Percentiles rank a stretch among this genome's conserved stretches.
These are phyloP conservation scores for Physcomitrium patens DNA, from an alignment of 225 moss, liverwort and hornwort genomes.

Conservation along the genomic window DNA sequence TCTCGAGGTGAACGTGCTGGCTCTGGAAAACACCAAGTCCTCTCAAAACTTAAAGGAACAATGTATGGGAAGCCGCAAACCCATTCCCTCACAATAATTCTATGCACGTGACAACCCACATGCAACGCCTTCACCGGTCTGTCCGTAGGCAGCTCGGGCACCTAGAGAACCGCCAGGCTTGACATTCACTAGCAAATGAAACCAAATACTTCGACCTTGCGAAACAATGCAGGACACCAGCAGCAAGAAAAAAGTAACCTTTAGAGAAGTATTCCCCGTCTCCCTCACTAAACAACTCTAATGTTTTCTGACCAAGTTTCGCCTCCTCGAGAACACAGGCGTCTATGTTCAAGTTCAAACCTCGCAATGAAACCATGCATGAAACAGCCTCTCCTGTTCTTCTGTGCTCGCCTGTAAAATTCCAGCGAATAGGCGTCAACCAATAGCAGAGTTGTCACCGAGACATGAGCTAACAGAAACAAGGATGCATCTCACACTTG, in stretches of 20 bases:
- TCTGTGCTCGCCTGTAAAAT: constrained; percentile 19
- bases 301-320: background rate
- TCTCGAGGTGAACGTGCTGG: constrained; percentile 15
- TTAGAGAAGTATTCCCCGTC: constrained; percentile 21
- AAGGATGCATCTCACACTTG: too few species aligned
- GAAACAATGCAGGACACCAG: constrained; percentile 22
- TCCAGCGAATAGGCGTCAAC: background rate
- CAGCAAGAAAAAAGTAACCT: constrained; percentile 10
- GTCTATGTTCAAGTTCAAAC: constrained; percentile 16
- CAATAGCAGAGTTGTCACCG: too few species aligned
- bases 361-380: background rate
- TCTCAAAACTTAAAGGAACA: constrained; percentile 5
- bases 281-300: constrained; percentile 7
- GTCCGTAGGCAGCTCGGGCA: constrained; percentile 8
- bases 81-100: constrained; percentile 26
- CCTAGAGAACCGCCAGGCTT: background rate
- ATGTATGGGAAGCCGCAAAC: constrained; percentile 25
- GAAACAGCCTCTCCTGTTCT: constrained; percentile 4
- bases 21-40: background rate
- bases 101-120: background rate
- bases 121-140: constrained; percentile 19
- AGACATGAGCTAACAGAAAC: too few species aligned
- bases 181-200: background rate
- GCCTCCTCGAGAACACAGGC: background rate
- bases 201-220: background rate